These are phyloP conservation scores for Begonia fuchsioides DNA, from an alignment of 306 rosid genomes.

Conservation along the genomic window DNA sequence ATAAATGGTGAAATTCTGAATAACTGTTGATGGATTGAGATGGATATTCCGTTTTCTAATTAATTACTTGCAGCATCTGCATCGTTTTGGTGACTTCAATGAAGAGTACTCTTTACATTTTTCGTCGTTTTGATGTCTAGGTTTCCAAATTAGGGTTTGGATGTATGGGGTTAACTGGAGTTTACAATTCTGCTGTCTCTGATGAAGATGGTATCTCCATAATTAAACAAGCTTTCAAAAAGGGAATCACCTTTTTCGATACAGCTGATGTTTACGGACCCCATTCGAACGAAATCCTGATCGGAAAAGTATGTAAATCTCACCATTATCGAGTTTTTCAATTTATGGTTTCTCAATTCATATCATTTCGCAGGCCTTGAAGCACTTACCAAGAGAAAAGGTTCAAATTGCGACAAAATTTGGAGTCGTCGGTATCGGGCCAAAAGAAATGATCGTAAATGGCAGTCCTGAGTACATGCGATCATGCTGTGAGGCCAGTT, in stretches of 20 bases:
- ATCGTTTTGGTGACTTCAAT: too few species aligned
- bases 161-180: constrained; percentile 22
- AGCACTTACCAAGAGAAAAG: too few species aligned
- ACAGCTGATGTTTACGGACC: constrained; percentile 23
- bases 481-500: constrained; percentile 61
- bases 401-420: constrained; percentile 62
- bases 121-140: constrained; percentile 4
- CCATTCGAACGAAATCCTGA: constrained; percentile 18
- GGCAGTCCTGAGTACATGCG: constrained; percentile 84
- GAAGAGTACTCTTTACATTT: too few species aligned
- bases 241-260: constrained; percentile 29
- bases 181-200: constrained; percentile 17
- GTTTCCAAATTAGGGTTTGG: constrained; percentile 37
- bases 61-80: too few species aligned
- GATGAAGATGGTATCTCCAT: constrained; percentile 15
- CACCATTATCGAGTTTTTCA: too few species aligned
- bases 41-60: too few species aligned
- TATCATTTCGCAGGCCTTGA: too few species aligned
- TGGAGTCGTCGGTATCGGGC: constrained; percentile 32
- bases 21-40: too few species aligned
- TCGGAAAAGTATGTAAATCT: constrained; percentile 19
- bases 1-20: too few species aligned
- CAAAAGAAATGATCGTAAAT: constrained; percentile 16
- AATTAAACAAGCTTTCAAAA: constrained; percentile 15
- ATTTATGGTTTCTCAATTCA: too few species aligned